Evolutionary conservation across 2,329 filamentous ascomycete species (phyloP).

Genomic region (Scolecobasidium constrictum): DNA sequence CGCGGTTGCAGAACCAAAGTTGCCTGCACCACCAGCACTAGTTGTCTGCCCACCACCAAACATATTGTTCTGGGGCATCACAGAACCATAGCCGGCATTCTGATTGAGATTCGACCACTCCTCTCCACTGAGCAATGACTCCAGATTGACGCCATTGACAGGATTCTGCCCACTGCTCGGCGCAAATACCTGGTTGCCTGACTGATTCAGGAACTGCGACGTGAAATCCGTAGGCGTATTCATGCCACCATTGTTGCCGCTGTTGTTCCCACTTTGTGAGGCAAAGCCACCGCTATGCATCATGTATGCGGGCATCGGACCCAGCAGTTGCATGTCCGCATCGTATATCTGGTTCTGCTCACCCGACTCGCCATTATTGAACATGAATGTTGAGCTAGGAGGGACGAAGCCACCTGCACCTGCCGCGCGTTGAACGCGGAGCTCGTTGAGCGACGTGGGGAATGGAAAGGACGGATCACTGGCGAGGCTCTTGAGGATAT

Average conservation of each 20-base stretch:
- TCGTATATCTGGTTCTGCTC: constrained; percentile 13
- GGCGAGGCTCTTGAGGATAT: constrained; percentile 30
- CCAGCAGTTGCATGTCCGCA: constrained; percentile 63
- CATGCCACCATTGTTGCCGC: constrained; percentile 12
- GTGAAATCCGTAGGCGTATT: constrained; percentile 14
- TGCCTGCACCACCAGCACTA: neutral
- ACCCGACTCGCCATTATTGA: neutral
- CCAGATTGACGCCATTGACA: constrained; percentile 21
- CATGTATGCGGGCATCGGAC: constrained; percentile 60
- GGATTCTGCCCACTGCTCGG: constrained; percentile 15
- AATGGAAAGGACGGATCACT: constrained; percentile 14
- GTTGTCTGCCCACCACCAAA: neutral
- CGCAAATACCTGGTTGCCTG: neutral
- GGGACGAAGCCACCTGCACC: constrained; percentile 6
- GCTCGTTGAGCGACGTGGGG: constrained; percentile 3
- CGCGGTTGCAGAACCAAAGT: too few relatives aligned
- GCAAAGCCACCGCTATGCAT: constrained; percentile 38
- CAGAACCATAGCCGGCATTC: constrained; percentile 16
- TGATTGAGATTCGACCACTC: constrained; percentile 29
- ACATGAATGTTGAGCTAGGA: constrained; percentile 11
- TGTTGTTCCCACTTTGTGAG: constrained; percentile 14
- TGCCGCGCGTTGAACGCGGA: neutral
- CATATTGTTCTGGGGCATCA: neutral
- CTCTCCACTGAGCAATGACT: constrained; percentile 26
- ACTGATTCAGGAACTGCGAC: constrained; percentile 10